Conservation (phyloP, 2,329 filamentous ascomycete genomes). For the Microdochium nivale region DNA sequence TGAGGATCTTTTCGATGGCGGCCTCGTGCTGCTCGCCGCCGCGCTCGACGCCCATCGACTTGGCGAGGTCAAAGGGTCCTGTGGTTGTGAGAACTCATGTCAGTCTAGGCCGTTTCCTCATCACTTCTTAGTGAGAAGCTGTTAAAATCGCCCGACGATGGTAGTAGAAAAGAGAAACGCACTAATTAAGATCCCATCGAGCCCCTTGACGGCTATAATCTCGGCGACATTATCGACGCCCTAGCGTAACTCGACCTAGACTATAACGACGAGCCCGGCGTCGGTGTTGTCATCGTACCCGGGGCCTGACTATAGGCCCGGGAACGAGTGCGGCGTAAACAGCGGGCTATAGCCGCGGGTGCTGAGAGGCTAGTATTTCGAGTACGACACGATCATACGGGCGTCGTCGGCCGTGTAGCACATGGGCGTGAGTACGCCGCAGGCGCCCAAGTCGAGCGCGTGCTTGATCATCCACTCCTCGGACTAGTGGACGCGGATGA, state of each 20-base stretch:
- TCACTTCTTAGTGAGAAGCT: too few relatives aligned
- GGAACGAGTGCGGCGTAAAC: constrained; percentile 18
- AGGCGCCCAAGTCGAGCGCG: constrained; percentile 19
- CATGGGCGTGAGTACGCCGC: constrained; percentile 21
- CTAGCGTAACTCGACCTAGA: constrained; percentile 11
- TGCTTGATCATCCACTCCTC: constrained; percentile 22
- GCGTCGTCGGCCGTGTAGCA: constrained; percentile 31
- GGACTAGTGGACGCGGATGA: constrained; percentile 10
- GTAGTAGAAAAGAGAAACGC: too few relatives aligned
- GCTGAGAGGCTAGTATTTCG: constrained; percentile 50
- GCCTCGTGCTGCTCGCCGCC: constrained; percentile 27
- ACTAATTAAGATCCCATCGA: constrained; percentile 1
- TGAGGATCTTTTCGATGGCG: constrained; percentile 24
- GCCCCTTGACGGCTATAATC: constrained; percentile 7
- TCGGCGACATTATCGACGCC: constrained; percentile 10
- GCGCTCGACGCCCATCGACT: constrained; percentile 24
- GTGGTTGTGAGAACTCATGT: too few relatives aligned
- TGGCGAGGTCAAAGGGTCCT: constrained; percentile 21
- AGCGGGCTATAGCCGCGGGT: constrained; percentile 47
- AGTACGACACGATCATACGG: constrained; percentile 35
- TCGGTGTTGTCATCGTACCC: constrained; percentile 9
- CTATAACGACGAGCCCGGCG: constrained; percentile 13
- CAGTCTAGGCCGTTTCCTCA: too few relatives aligned
- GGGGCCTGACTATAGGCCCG: not conserved
- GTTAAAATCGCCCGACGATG: too few relatives aligned